Evolutionary conservation across 192 early-diverging fungal species (phyloP), one percentile per base, ranked within the genome.

Genomic region (Thamnidium elegans): DNA sequence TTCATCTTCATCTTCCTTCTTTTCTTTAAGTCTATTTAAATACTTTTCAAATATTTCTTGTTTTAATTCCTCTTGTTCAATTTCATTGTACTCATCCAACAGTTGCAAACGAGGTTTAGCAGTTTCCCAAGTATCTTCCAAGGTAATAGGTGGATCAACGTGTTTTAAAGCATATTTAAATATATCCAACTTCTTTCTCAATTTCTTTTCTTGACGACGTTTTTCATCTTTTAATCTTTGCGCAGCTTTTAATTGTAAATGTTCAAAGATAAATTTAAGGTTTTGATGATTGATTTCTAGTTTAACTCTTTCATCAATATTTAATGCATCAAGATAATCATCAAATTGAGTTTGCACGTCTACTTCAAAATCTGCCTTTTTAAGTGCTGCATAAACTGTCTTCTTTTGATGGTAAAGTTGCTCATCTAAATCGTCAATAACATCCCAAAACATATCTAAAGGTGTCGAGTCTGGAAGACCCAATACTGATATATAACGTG

Each of bases 401-500:
- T 87, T 88, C 17, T 88, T 79, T 36, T 91, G 81, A 36, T 83
- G 75, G 66, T 91, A 84, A 14, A 88, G 78, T 13, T 79, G 72
- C 31, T 96, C 92, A 17, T 92, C 89, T 3, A 97, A 73, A 21
- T 89, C 84, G 60, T 93, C 87, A 11, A 96, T 70, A 4, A 87
- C 62, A 71, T 99, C 97, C 91, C 95, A 96, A 72, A 96, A 99
- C 34, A 99, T 65, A 48, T 99, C 97, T 34, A 94, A 69, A 1
- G 97, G 95, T 7, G 86, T 84, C 3, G 93, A 93, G 8, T 93
- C 94, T 1, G 85, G 75, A 67, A 92, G 86, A 0, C 92, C 92
- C 3, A 99, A 79, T 68, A 94, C 85, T 7, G 81, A 67, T 0
- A 48, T 62, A 58, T 91, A 96, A 17, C 89, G 76, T 15, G 73